These are phyloP conservation scores for Pyracantha coccinea DNA, from an alignment of 331 rosid genomes.

Conservation along the genomic window DNA sequence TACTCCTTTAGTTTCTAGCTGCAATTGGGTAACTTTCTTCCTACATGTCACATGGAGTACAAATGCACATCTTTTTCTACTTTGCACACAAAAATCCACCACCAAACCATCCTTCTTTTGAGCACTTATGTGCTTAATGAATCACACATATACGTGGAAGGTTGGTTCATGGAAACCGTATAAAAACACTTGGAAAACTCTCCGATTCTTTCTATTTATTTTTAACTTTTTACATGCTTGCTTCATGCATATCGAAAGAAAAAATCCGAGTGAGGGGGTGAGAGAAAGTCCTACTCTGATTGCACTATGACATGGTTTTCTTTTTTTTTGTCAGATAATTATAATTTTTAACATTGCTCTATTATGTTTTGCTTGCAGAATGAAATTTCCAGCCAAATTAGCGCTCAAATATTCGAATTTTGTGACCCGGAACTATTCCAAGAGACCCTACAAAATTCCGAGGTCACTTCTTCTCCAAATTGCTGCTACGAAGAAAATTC, in stretches of 20 bases:
- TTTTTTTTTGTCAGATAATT: background rate
- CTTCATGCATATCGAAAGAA: slow-evolving; percentile 3
- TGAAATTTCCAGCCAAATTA: slow-evolving; percentile 73
- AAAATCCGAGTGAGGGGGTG: background rate
- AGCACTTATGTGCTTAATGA: background rate
- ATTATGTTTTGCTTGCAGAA: slow-evolving; percentile 64
- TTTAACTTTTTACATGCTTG: slow-evolving; percentile 8
- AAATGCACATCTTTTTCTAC: slow-evolving; percentile 42
- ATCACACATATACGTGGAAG: too few species aligned
- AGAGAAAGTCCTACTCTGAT: background rate
- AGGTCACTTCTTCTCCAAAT: slow-evolving; percentile 68
- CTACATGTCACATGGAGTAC: slow-evolving; percentile 47
- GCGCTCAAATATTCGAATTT: slow-evolving; percentile 58
- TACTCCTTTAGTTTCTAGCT: slow-evolving; percentile 26
- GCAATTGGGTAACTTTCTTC: slow-evolving; percentile 20
- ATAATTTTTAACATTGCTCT: slow-evolving; percentile 26
- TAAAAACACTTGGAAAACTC: slow-evolving; percentile 6
- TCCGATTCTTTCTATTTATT: slow-evolving; percentile 10
- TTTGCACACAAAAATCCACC: slow-evolving; percentile 26
- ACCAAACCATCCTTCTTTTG: slow-evolving; percentile 16
- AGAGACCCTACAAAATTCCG: slow-evolving; percentile 60
- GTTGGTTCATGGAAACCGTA: too few species aligned
- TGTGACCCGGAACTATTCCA: slow-evolving; percentile 61
- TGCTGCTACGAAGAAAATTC: slow-evolving; percentile 66
- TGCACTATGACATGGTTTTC: background rate